Conservation (phyloP, 2,329 filamentous ascomycete genomes). For the Talaromyces sp. region DNA sequence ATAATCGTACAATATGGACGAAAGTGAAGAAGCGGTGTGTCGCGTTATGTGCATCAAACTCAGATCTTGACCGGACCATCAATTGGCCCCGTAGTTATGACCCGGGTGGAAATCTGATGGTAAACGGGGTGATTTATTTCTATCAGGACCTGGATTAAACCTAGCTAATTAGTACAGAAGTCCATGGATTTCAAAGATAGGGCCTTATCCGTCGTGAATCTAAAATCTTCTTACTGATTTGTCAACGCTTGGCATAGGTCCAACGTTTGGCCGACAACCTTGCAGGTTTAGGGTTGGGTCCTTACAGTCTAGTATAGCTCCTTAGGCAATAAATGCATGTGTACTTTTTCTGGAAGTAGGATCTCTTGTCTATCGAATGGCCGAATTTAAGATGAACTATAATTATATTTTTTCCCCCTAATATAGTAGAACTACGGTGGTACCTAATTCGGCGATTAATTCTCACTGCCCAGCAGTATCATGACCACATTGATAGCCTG, state of each 20-base stretch:
- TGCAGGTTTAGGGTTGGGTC: background rate
- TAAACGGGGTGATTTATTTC: background rate
- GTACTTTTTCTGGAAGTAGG: too few relatives aligned
- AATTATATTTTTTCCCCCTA: background rate
- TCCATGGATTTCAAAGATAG: background rate
- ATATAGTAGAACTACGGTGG: too few relatives aligned
- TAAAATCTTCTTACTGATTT: background rate
- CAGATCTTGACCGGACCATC: background rate
- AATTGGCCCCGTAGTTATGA: background rate
- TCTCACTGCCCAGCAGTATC: too few relatives aligned
- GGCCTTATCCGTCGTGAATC: background rate
- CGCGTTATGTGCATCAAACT: background rate
- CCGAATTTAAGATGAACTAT: too few relatives aligned
- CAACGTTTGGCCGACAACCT: background rate
- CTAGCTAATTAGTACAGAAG: background rate
- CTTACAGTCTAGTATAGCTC: background rate
- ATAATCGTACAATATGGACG: background rate
- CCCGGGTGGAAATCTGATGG: background rate
- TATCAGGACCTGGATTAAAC: background rate
- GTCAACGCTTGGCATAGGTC: background rate
- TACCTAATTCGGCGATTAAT: too few relatives aligned
- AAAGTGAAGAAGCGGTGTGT: background rate
- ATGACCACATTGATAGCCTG: too few relatives aligned
- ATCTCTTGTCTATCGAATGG: too few relatives aligned
- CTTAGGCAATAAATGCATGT: background rate